Evolutionary conservation across 2,329 filamentous ascomycete species (phyloP).

Genomic region (Exophiala oligosperma): DNA sequence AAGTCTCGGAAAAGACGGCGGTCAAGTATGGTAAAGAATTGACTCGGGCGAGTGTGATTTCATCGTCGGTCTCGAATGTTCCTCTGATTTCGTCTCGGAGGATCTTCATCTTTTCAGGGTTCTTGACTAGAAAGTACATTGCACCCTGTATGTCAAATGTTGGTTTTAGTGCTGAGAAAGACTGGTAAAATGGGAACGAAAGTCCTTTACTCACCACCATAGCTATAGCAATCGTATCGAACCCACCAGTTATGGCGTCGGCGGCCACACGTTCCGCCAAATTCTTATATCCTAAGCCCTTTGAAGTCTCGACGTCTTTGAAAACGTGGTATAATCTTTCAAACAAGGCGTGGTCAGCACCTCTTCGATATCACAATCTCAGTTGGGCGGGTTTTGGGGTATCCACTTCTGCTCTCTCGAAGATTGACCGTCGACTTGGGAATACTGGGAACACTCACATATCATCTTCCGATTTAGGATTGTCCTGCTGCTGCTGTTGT

Average conservation of each 20-base stretch:
- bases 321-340: not conserved
- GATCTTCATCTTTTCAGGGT: constrained; percentile 20
- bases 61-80: constrained; percentile 25
- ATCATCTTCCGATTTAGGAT: no score
- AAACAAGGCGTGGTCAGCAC: no score
- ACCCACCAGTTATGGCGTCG: constrained; percentile 34
- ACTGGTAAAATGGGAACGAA: no score
- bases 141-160: constrained; percentile 34
- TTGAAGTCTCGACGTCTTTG: not conserved
- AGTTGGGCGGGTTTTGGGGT: no score
- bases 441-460: no score
- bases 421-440: no score
- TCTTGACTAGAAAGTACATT: constrained; percentile 33
- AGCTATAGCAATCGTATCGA: constrained; percentile 33
- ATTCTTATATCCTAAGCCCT: constrained; percentile 36
- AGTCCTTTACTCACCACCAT: constrained; percentile 42
- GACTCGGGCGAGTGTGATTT: constrained; percentile 32
- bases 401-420: no score
- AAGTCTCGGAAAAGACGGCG: constrained; percentile 20
- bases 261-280: constrained; percentile 34
- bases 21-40: constrained; percentile 15
- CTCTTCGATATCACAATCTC: no score
- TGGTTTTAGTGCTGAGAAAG: no score
- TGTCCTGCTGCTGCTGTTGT: no score
- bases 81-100: constrained; percentile 31